Evolutionary conservation across 164 flowering plant species (phyloP), one percentile per base, ranked within the genome.

Genomic region (Macadamia tetraphylla): DNA sequence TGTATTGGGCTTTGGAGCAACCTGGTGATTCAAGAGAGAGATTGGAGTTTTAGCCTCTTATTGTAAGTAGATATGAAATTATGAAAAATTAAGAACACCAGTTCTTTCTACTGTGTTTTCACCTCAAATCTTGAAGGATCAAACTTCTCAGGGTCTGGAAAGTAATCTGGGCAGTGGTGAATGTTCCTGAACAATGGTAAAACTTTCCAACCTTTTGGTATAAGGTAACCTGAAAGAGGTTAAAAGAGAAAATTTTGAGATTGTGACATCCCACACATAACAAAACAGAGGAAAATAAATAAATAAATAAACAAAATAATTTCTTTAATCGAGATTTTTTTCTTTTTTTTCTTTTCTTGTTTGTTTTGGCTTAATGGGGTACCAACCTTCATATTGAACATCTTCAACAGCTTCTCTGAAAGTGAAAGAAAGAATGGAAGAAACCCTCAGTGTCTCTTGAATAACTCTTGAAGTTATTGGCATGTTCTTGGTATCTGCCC

Each of bases 151-250:
- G 98, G 98, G 62, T 94, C 91, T 12, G 87, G 78, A 61, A 88
- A 91, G 71, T 75, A 78, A 3, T 87, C 93, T 52, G 98, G 92
- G 80, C 80, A 90, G 79, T 94, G 97, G 72, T 94, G 98, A 73
- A 94, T 91, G 76, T 90, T 88, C 78, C 97, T 85, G 67, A 94
- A 94, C 51, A 94, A 86, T 60, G 98, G 98, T 14, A 94, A 70
- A 9, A 94, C 98, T 79, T 94, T 94, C 98, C 98, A 94, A 23
- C 99, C 99, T 80, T 94, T 94, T 29, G 99, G 99, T 40, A 94
- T 92, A 1, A 88, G 80, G 72, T 88, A 92, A 3, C 97, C 98
- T 93, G 94, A 71, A 66, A n/a, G 64, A 29, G 51, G 53, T 17
- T 14, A 2, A 49, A 64, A 57, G 29, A 55, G 7, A 43, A 71